Evolutionary conservation across 2,329 filamentous ascomycete species (phyloP), one percentile per base, ranked within the genome.

Genomic region (Cladosporium sp.): DNA sequence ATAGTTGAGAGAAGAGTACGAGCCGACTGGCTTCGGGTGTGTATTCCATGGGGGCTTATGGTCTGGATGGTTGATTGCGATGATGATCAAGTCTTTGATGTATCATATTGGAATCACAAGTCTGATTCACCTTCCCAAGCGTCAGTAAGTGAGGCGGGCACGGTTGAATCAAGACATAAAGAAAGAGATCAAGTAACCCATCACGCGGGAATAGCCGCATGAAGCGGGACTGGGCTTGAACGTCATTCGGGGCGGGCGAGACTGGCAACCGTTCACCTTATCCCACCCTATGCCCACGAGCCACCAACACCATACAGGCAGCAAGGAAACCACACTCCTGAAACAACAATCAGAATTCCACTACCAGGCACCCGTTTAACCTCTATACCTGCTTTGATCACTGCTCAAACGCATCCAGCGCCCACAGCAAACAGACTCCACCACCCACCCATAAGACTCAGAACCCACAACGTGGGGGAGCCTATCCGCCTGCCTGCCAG

Each of bases 11-110:
- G 27, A 76, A 60, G 35, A 74, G 63, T 53, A 84, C 81, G 8
- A 76, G 65, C 29, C 58, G 67, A 41, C 68, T 71, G 12, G 88
- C 79, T 27, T 80, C 71, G 22, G 87, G 86, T 7, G 57, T 16
- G 33, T 7, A 38, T 7, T 50, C 40, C 39, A 50, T 43, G 3
- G 19, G 25, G 7, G 5, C 19, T 7, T 40, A 20, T 25, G 3
- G 16, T 18, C 29, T n/a, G 22, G 41, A n/a, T n/a, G n/a, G n/a
- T n/a, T n/a, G n/a, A n/a, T n/a, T n/a, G n/a, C n/a, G n/a, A n/a
- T n/a, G n/a, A n/a, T n/a, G n/a, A n/a, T n/a, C n/a, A n/a, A n/a
- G n/a, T n/a, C n/a, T n/a, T n/a, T n/a, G n/a, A n/a, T n/a, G n/a
- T n/a, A n/a, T n/a, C n/a, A n/a, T n/a, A n/a, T n/a, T n/a, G n/a